A percentile compares a stretch with the other conserved stretches of the same genome.
phyloP scores from a whole-genome alignment of 106 monocot genomes.

The Vanilla planifolia region DNA sequence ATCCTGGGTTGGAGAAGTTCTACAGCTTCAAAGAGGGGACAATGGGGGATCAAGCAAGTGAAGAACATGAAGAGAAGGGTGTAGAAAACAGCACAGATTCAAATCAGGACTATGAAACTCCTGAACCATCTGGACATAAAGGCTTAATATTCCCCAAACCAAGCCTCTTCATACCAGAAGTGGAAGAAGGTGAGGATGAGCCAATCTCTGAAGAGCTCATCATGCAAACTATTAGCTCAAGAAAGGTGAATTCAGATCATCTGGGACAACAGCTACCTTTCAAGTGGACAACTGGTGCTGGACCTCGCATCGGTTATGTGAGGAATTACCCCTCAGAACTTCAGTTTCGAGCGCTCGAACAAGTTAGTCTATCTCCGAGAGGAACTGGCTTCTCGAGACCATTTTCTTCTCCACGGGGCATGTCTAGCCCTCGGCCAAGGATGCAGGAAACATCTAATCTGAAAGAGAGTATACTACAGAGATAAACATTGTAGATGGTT shows the following conservation, averaged over 20 bases:
- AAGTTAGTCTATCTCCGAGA: conserved; percentile 63
- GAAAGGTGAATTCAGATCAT: conserved; percentile 51
- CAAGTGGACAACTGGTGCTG: conserved; percentile 77
- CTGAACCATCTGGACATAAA: not conserved
- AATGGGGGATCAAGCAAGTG: not conserved
- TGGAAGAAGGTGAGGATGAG: conserved; percentile 10
- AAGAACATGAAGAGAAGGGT: conserved; percentile 5
- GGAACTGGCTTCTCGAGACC: not conserved
- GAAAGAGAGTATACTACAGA: not conserved
- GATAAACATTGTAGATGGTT: not conserved
- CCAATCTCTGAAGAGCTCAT: conserved; percentile 44
- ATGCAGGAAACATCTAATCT: not conserved
- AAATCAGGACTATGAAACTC: conserved; percentile 1
- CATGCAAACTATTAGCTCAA: conserved; percentile 53
- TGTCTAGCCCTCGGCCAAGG: not conserved
- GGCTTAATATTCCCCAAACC: conserved; percentile 5
- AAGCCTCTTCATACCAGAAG: not conserved
- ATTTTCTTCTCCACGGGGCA: not conserved
- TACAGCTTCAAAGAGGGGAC: not conserved
- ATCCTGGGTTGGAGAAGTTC: not conserved
- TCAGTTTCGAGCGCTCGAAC: conserved; percentile 57
- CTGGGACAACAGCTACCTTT: conserved; percentile 53
- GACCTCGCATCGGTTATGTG: conserved; percentile 78
- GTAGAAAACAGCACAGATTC: not conserved
- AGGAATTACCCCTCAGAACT: conserved; percentile 80